phyloP scores from a whole-genome alignment of 75 land plant species.

The Cryptomeria japonica region DNA sequence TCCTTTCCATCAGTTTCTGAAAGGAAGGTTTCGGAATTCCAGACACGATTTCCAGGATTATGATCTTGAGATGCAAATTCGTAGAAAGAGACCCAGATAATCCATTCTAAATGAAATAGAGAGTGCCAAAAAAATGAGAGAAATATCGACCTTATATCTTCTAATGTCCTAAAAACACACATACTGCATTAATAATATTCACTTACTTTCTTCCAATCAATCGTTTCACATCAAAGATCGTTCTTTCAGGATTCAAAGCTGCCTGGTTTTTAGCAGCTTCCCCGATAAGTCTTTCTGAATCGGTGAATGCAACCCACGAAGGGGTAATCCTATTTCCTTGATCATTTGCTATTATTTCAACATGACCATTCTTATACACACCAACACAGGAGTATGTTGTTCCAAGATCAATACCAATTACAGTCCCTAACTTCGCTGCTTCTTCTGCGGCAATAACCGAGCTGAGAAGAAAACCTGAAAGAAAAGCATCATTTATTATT shows the following conservation, averaged over 20 bases:
- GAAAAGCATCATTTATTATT: background rate
- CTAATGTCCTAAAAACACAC: background rate
- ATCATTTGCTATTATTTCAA: conserved; percentile 54
- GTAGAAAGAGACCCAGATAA: background rate
- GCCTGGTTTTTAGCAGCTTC: conserved; percentile 62
- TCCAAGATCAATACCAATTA: conserved; percentile 51
- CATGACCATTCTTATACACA: conserved; percentile 54
- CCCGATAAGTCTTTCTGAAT: conserved; percentile 40
- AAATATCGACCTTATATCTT: background rate
- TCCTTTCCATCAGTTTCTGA: background rate
- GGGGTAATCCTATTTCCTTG: conserved; percentile 57
- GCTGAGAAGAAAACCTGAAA: conserved; percentile 7
- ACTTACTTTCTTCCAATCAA: conserved; percentile 48
- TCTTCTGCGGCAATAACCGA: conserved; percentile 43
- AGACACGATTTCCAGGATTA: background rate
- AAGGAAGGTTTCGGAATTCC: background rate
- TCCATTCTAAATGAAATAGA: no score
- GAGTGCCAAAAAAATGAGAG: background rate
- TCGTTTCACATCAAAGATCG: conserved; percentile 48
- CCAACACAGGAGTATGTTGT: conserved; percentile 57
- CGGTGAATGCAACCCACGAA: conserved; percentile 59
- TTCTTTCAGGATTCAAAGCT: conserved; percentile 46
- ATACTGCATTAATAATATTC: background rate
- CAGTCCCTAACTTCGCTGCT: conserved; percentile 50
- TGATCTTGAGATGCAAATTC: background rate